Evolutionary conservation across 2,329 filamentous ascomycete genomes (phyloP).

Genomic region (Alternaria triticina): DNA sequence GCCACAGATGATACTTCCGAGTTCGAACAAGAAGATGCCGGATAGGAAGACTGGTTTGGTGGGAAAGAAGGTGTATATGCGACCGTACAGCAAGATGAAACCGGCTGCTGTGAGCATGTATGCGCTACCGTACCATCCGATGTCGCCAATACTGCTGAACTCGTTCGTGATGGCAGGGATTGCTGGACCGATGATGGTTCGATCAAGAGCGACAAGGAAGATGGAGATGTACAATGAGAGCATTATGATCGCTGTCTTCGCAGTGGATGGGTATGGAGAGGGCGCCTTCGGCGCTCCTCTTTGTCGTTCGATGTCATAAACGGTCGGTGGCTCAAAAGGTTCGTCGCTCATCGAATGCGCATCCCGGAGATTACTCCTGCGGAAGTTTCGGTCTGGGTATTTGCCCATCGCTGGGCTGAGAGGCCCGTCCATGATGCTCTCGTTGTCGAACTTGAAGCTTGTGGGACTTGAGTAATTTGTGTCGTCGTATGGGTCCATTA

Average conservation of each 20-base stretch:
- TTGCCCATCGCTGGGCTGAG: conserved; percentile 13
- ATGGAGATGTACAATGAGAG: conserved; percentile 41
- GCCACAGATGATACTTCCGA: conserved; percentile 62
- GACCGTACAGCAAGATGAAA: conserved; percentile 55
- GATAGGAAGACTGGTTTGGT: conserved; percentile 59
- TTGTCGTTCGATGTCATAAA: background rate
- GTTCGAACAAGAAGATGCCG: conserved; percentile 54
- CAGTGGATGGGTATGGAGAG: conserved; percentile 26
- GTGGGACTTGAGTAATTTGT: conserved; percentile 17
- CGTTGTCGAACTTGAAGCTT: conserved; percentile 3
- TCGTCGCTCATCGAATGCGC: conserved; percentile 10
- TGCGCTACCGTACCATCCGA: conserved; percentile 53
- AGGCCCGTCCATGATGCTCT: conserved; percentile 16
- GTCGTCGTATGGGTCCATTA: conserved; percentile 14
- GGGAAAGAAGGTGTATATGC: conserved; percentile 55
- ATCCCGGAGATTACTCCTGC: conserved; percentile 17
- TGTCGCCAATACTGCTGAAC: conserved; percentile 50
- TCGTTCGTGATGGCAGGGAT: conserved; percentile 56
- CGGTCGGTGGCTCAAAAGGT: background rate
- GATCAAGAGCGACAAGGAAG: conserved; percentile 46
- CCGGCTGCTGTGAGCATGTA: conserved; percentile 50
- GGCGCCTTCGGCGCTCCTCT: background rate
- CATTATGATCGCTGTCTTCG: conserved; percentile 39
- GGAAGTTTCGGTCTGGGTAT: conserved; percentile 8
- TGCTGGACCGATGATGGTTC: conserved; percentile 55